A percentile compares a stretch with the other conserved stretches of the same genome.
phyloP scores from a whole-genome alignment of 1,139 yeast genomes.

The Diutina rugosa region DNA sequence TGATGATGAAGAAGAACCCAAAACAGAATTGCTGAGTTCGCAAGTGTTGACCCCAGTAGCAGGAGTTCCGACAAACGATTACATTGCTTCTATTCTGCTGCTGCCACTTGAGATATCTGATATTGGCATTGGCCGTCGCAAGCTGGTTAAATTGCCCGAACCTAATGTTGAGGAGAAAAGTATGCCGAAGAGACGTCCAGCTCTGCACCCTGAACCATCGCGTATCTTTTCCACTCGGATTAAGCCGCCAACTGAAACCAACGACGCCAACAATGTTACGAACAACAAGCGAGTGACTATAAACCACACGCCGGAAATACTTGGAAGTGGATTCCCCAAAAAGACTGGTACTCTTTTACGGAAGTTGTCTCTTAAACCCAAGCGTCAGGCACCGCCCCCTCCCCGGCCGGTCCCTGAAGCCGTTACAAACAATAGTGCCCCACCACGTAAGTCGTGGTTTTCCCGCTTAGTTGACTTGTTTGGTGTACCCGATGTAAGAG shows the following conservation, averaged over 20 bases:
- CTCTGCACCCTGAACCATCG: background rate
- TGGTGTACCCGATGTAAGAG: background rate
- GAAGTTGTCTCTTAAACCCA: background rate
- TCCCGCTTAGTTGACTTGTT: background rate
- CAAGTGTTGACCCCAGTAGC: background rate
- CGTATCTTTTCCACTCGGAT: background rate
- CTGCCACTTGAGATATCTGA: background rate
- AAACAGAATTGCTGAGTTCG: background rate
- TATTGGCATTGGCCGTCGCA: background rate
- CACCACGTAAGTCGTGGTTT: constrained; percentile 1
- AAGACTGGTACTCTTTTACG: background rate
- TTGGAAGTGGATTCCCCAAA: background rate
- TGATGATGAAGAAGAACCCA: background rate
- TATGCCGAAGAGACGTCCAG: background rate
- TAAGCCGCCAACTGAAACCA: background rate
- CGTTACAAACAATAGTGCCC: background rate
- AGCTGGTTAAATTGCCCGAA: background rate
- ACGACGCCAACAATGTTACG: background rate
- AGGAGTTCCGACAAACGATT: background rate
- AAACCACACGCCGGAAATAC: background rate
- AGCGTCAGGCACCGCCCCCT: background rate
- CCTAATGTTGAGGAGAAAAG: background rate
- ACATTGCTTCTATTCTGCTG: background rate
- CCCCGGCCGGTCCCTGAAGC: background rate
- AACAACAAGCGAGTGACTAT: background rate